Conservation (phyloP, 202 grass and related monocot genomes). For the Bolboschoenoplectus hybrid region DNA sequence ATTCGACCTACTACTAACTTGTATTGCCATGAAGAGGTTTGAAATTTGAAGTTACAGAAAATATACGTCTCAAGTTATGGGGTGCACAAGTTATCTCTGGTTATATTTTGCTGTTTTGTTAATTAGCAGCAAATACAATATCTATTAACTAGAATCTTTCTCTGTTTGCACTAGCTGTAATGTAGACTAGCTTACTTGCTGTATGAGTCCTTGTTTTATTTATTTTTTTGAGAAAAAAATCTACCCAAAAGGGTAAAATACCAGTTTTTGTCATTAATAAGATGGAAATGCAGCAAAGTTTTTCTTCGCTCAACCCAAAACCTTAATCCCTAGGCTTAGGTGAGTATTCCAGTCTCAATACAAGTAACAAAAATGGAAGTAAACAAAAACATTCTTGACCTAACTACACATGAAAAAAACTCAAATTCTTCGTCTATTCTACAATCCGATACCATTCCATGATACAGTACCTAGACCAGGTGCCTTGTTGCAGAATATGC, state of each 20-base stretch:
- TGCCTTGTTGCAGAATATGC: neutral
- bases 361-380: neutral
- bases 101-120: neutral
- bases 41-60: neutral
- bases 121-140: neutral
- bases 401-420: neutral
- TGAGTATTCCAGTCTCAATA: neutral
- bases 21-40: neutral
- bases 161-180: neutral
- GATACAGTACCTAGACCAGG: neutral
- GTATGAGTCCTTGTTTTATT: neutral
- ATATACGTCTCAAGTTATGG: neutral
- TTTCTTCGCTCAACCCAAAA: neutral
- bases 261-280: neutral
- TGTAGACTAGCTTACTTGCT: neutral
- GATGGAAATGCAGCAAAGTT: neutral
- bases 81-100: neutral
- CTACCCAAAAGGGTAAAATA: neutral
- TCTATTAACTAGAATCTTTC: neutral
- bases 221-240: neutral
- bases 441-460: neutral
- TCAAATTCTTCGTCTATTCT: constrained; percentile 15
- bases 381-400: neutral
- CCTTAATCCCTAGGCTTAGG: neutral
- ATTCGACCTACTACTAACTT: neutral